phyloP scores from a whole-genome alignment of 768 basidiomycete genomes.

The Hericium erinaceus region DNA sequence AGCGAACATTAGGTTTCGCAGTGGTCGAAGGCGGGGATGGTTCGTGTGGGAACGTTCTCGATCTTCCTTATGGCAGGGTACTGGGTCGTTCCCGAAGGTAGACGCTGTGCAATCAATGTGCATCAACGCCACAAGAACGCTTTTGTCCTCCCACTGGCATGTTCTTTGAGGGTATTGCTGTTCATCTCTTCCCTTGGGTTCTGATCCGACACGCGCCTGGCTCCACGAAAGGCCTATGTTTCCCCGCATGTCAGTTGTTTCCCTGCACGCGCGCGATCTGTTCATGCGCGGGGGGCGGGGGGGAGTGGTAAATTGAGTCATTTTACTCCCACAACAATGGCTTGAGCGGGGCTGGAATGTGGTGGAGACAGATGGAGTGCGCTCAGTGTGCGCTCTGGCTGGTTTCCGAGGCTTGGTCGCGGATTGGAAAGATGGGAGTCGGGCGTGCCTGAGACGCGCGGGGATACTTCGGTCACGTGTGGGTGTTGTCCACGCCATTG shows the following conservation, averaged over 20 bases:
- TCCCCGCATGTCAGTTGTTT: no score
- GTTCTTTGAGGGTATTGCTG: no score
- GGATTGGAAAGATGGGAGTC: background rate
- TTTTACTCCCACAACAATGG: background rate
- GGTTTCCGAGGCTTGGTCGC: no score
- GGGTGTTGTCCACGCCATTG: background rate
- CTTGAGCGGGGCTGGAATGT: background rate
- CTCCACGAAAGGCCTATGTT: no score
- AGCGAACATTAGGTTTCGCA: background rate
- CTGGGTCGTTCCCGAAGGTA: no score
- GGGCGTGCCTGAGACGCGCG: background rate
- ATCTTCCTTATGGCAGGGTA: background rate
- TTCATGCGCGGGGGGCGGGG: background rate
- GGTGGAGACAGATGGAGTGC: background rate
- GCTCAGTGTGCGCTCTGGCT: background rate
- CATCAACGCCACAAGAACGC: no score
- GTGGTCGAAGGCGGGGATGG: background rate
- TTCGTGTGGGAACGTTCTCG: background rate
- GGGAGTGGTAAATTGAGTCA: background rate
- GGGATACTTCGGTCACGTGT: background rate
- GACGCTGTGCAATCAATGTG: no score
- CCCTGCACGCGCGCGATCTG: no score
- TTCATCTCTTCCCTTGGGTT: no score
- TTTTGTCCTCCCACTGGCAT: no score
- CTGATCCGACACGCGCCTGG: no score